Base-by-base conservation (phyloP, 257 asterid species). In the Solanum arcanum region DNA sequence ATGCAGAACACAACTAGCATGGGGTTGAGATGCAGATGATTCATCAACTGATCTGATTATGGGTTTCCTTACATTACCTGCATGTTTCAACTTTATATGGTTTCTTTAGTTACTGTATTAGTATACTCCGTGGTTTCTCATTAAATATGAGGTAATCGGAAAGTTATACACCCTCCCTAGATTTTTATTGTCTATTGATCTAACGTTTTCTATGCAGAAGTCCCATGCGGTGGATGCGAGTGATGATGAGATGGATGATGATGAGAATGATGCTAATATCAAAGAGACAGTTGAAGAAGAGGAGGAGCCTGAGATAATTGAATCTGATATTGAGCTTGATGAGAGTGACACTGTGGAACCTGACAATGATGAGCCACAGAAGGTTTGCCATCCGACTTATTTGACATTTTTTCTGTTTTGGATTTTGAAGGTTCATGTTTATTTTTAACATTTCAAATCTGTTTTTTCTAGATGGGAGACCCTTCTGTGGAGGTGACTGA, bases 321-420 rank as follows among this genome's bases (percentile, higher is more conserved):
- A 97, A 85, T 97, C 99, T 23, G 99, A 97, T 80, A 37, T 97
- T 41, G 99, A 97, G 64, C 98, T 97, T 44, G 99, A 97, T 73
- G 97, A 97, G 82, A 89, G 91, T 75, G 96, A 91, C 83, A 91
- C 94, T 49, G 97, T 97, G 90, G 98, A 94, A 89, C 94, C 99
- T 75, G 99, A 97, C 89, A 90, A 94, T 89, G 99, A 94, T 86
- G 92, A 92, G 68, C 95, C 98, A 5, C 99, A 97, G 89, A 92
- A 94, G 99, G 99, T 64, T 35, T 37, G 35, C 56, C 21, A 25
- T 93, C 12, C 2, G 87, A 29, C 64, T 27, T 39, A 46, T 77
- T 9, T n/a, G 14, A 42, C 37, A 27, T 46, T 27, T 78, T 25
- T 27, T 46, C 16, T 11, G 4, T 29, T 78, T 78, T 78, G 41